Percentiles rank a stretch among this genome's conserved stretches.
Evolutionary conservation across 2,329 filamentous ascomycete species (phyloP).

Genomic region (Hymenoscyphus occultus): DNA sequence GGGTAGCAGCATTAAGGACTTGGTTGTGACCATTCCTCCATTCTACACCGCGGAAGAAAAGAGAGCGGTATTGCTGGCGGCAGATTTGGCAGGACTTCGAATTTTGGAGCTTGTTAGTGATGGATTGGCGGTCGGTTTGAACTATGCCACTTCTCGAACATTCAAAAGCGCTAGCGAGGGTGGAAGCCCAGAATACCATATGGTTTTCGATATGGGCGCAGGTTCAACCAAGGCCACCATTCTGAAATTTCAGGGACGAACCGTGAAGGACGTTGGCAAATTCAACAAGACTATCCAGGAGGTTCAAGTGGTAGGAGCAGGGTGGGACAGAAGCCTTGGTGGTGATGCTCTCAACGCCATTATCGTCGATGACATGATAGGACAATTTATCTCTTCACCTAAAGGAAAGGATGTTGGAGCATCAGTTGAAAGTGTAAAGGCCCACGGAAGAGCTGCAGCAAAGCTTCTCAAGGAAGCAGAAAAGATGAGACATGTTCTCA

Average conservation of each 20-base stretch:
- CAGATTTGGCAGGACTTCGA: constrained; percentile 82
- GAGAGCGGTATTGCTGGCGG: constrained; percentile 78
- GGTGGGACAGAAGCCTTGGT: constrained; percentile 87
- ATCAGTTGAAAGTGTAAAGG: constrained; percentile 60
- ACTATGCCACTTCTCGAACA: constrained; percentile 88
- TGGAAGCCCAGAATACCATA: constrained; percentile 82
- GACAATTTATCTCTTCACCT: constrained; percentile 70
- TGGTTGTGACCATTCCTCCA: constrained; percentile 83
- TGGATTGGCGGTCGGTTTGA: constrained; percentile 85
- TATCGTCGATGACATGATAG: constrained; percentile 85
- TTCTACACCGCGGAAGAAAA: constrained; percentile 92
- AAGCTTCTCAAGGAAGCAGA: constrained; percentile 94
- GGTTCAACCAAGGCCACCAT: constrained; percentile 90
- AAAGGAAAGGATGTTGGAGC: constrained; percentile 64
- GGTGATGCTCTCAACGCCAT: constrained; percentile 86
- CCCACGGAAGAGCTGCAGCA: constrained; percentile 79
- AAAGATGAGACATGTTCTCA: constrained; percentile 81
- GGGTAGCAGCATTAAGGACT: constrained; percentile 69
- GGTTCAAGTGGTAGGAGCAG: constrained; percentile 80
- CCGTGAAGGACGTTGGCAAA: constrained; percentile 86
- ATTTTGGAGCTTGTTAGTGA: constrained; percentile 84
- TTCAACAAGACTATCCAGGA: constrained; percentile 98
- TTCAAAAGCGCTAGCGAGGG: constrained; percentile 84
- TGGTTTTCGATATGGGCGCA: constrained; percentile 97
- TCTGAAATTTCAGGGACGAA: constrained; percentile 82